These are phyloP conservation scores for Seminavis robusta DNA, from an alignment of 108 stramenopile species.

Conservation along the genomic window DNA sequence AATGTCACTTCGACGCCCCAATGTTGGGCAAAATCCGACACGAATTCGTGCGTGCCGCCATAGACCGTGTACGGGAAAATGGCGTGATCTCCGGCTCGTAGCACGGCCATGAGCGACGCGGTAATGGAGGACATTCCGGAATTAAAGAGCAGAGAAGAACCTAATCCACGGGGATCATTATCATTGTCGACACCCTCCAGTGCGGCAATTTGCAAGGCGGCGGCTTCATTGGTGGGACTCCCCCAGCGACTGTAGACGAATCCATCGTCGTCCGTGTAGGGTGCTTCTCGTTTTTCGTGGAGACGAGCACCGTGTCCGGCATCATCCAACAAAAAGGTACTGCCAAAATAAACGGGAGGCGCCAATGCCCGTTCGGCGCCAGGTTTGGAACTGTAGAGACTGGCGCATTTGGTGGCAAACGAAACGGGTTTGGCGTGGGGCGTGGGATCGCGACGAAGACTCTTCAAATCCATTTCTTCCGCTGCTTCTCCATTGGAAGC, in stretches of 20 bases:
- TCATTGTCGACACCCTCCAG: slow-evolving; percentile 39
- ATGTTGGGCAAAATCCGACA: slow-evolving; percentile 32
- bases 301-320: slow-evolving; percentile 49
- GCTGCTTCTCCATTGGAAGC: too few relatives aligned
- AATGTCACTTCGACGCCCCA: slow-evolving; percentile 51
- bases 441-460: slow-evolving; percentile 2
- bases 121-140: slow-evolving; percentile 79
- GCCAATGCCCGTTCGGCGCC: slow-evolving; percentile 42
- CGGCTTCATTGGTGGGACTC: slow-evolving; percentile 46
- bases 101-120: slow-evolving; percentile 57
- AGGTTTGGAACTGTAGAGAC: slow-evolving; percentile 33
- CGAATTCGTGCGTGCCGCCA: slow-evolving; percentile 79
- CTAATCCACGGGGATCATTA: slow-evolving; percentile 3
- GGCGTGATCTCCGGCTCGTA: slow-evolving; percentile 73
- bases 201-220: slow-evolving; percentile 45
- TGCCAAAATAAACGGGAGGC: slow-evolving; percentile 48
- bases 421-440: slow-evolving; percentile 38
- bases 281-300: slow-evolving; percentile 46
- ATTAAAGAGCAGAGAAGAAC: slow-evolving; percentile 48
- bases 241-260: slow-evolving; percentile 53
- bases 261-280: slow-evolving; percentile 48
- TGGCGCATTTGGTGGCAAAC: slow-evolving; percentile 52
- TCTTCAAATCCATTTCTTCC: too few relatives aligned
- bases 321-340: slow-evolving; percentile 43
- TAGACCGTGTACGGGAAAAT: slow-evolving; percentile 80